Base-by-base conservation (phyloP, 2,329 filamentous ascomycete genomes). In the Clonostachys chloroleuca region DNA sequence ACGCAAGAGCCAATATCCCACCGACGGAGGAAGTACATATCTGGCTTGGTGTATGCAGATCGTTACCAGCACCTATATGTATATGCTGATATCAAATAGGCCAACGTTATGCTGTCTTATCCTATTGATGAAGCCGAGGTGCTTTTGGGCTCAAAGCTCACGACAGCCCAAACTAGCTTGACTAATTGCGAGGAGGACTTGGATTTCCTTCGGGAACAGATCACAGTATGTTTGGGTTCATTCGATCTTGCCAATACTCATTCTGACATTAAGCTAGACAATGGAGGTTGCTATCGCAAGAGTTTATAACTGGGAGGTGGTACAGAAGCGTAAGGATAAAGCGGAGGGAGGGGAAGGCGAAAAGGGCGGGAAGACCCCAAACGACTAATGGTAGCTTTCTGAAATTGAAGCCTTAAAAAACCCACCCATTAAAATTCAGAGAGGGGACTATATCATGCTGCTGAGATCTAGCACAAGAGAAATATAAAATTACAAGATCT, bases 271-370 rank as follows among this genome's bases (percentile, higher is more conserved):
- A 37, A n/a, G 16, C n/a, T 55, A 95, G 89, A 96, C 92, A 0
- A 86, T 99, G 75, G 94, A 99, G 68, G 94, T 99, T 34, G 94
- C 94, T 5, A 91, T 92, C 39, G 94, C 94, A 18, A 80, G 94
- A 54, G 92, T 99, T n/a, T 97, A 99, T 69, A 99, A 99, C 68
- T 97, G 94, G 92, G 94, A 99, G 61, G 91, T 99, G 5, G 89
- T 92, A 40, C 89, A 96, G 74, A 89, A 95, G 70, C 79, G 94
- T 57, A 96, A 96, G 74, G 91, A 96, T 51, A 94, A 91, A 66
- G 75, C 70, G 5, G 84, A 73, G 45, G 67, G 69, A 49, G 64
- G 62, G 40, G 61, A 65, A 43, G 62, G 67, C 49, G 67, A 62
- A 34, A 62, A 64, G 44, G 39, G 13, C 16, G 17, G n/a, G 16